phyloP scores from a whole-genome alignment of 352 stramenopile species.

The Phytophthora sojae region DNA sequence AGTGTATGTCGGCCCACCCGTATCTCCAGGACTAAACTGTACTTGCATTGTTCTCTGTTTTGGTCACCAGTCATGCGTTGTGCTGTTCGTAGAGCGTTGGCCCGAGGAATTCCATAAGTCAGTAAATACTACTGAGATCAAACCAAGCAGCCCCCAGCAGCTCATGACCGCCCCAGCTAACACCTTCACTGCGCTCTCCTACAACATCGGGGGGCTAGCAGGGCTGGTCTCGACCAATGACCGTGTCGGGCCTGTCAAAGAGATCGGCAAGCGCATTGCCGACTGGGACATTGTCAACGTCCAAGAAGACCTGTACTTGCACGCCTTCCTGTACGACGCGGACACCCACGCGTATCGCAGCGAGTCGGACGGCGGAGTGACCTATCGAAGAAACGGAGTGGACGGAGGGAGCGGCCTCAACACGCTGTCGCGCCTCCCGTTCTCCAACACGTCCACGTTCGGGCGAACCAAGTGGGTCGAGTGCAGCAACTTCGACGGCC shows the following conservation, averaged over 20 bases:
- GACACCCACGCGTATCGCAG: slow-evolving; percentile 48
- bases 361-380: slow-evolving; percentile 39
- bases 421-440: slow-evolving; percentile 46
- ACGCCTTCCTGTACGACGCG: slow-evolving; percentile 37
- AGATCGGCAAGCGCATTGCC: slow-evolving; percentile 45
- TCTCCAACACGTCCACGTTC: slow-evolving; percentile 37
- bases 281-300: slow-evolving; percentile 40
- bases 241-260: neutral
- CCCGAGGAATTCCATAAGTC: too few species aligned
- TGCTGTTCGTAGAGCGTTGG: too few species aligned
- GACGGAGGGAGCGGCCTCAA: slow-evolving; percentile 47
- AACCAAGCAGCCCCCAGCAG: too few species aligned
- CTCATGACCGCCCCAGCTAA: too few species aligned
- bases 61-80: too few species aligned
- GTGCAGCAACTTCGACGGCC: slow-evolving; percentile 6
- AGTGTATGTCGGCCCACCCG: too few species aligned
- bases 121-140: too few species aligned
- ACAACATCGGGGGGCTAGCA: too few species aligned
- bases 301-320: slow-evolving; percentile 15
- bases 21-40: too few species aligned
- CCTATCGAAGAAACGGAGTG: neutral
- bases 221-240: too few species aligned
- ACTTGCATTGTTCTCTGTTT: too few species aligned
- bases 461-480: slow-evolving; percentile 47
- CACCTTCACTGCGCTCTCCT: too few species aligned